Conservation (phyloP, 306 rosid species). For the Malus sieversii region DNA sequence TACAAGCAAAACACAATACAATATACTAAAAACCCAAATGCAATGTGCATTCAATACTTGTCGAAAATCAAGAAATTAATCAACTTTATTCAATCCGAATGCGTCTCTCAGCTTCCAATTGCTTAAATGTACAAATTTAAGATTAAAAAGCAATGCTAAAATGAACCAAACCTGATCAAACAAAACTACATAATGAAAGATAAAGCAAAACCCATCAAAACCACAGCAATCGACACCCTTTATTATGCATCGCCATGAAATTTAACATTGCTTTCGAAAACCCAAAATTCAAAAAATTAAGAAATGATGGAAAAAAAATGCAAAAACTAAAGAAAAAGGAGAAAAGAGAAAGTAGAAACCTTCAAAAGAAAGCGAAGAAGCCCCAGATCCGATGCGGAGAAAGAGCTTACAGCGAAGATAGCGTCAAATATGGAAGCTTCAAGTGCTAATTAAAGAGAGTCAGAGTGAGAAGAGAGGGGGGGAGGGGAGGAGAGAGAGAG, state of each 20-base stretch:
- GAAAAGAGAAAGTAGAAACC: conserved; percentile 23
- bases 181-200: neutral
- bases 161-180: neutral
- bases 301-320: neutral
- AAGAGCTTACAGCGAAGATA: conserved; percentile 17
- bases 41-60: neutral
- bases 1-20: neutral
- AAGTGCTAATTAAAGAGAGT: neutral
- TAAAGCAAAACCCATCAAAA: neutral
- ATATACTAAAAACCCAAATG: neutral
- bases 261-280: neutral
- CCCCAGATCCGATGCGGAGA: conserved; percentile 59
- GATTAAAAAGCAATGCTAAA: neutral
- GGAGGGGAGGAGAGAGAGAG: neutral
- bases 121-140: neutral
- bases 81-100: neutral
- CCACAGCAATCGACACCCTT: neutral
- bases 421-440: conserved; percentile 17
- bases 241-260: neutral
- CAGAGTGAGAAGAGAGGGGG: conserved; percentile 2
- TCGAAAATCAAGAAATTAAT: neutral
- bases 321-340: neutral
- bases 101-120: neutral
- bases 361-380: conserved; percentile 39
- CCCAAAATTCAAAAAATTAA: neutral